phyloP scores from a whole-genome alignment of 192 early-diverging fungal species.

The Umbelopsis sp. region DNA sequence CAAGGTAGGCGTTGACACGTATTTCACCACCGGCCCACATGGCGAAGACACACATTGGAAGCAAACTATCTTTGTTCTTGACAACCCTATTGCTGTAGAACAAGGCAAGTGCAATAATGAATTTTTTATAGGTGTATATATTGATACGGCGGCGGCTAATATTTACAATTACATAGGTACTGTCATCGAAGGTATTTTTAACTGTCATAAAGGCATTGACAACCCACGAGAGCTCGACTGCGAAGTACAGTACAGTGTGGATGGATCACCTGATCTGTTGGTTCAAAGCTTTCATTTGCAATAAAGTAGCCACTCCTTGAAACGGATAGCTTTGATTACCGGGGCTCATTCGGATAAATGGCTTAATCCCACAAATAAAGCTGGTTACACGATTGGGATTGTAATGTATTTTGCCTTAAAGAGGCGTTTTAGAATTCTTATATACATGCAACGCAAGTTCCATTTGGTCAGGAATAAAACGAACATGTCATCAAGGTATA shows the following conservation, averaged over 20 bases:
- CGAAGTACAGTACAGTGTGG: constrained; percentile 48
- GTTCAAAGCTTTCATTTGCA: constrained; percentile 26
- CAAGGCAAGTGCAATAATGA: constrained; percentile 36
- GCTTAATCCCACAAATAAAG: neutral
- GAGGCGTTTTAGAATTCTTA: neutral
- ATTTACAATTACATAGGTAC: constrained; percentile 7
- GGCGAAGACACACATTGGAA: constrained; percentile 96
- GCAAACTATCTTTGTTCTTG: constrained; percentile 85
- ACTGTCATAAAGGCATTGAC: constrained; percentile 59
- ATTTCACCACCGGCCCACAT: constrained; percentile 63
- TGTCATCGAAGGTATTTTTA: constrained; percentile 57
- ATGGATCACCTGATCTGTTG: constrained; percentile 16
- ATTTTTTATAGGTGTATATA: neutral
- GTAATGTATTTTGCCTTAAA: neutral
- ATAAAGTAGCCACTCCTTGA: neutral
- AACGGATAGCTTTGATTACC: neutral
- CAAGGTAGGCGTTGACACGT: constrained; percentile 22
- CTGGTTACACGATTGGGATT: too few species aligned
- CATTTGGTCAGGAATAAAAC: too few species aligned
- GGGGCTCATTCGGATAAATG: neutral
- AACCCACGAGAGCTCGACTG: constrained; percentile 77
- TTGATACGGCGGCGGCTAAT: neutral
- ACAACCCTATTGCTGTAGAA: constrained; percentile 57
- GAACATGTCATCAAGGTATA: too few species aligned
- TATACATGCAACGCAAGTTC: too few species aligned